These are phyloP conservation scores for Taphrina deformans DNA, from an alignment of 1,139 yeast genomes.

Conservation along the genomic window DNA sequence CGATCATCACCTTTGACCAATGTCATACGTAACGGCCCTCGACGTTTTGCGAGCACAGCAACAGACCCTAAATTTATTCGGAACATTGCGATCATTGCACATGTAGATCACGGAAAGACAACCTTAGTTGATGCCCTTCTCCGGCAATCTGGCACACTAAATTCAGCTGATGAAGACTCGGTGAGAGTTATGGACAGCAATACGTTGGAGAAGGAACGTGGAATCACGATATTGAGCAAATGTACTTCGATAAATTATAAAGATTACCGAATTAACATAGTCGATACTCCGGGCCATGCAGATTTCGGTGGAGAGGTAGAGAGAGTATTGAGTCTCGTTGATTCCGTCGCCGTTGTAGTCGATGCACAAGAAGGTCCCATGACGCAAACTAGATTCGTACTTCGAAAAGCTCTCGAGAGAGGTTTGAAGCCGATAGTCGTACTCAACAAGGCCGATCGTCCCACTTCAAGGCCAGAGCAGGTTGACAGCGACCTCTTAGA, in stretches of 20 bases:
- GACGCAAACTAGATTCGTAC: constrained; percentile 94
- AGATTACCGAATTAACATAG: constrained; percentile 82
- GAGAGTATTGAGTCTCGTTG: constrained; percentile 91
- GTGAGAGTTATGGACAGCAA: constrained; percentile 81
- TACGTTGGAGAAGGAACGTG: constrained; percentile 93
- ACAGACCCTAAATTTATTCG: constrained; percentile 61
- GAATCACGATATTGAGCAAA: constrained; percentile 95
- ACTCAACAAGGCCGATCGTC: constrained; percentile 86
- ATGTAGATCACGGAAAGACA: constrained; percentile 95
- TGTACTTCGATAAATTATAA: constrained; percentile 89
- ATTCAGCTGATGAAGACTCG: constrained; percentile 61
- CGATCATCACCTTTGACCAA: not conserved
- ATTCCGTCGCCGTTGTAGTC: constrained; percentile 84
- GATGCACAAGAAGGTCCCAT: constrained; percentile 97
- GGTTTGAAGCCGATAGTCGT: constrained; percentile 89
- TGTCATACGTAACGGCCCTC: not conserved
- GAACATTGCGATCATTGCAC: constrained; percentile 93
- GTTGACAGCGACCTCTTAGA: constrained; percentile 75
- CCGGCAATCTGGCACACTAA: constrained; percentile 85
- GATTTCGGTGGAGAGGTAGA: constrained; percentile 94
- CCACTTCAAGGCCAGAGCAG: constrained; percentile 66
- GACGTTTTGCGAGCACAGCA: constrained; percentile 11
- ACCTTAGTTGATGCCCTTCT: constrained; percentile 83
- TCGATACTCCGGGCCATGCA: constrained; percentile 98
- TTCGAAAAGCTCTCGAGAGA: constrained; percentile 82